Evolutionary conservation across 1,284 basidiomycete genomes (phyloP).

Genomic region (Bjerkandera adusta): DNA sequence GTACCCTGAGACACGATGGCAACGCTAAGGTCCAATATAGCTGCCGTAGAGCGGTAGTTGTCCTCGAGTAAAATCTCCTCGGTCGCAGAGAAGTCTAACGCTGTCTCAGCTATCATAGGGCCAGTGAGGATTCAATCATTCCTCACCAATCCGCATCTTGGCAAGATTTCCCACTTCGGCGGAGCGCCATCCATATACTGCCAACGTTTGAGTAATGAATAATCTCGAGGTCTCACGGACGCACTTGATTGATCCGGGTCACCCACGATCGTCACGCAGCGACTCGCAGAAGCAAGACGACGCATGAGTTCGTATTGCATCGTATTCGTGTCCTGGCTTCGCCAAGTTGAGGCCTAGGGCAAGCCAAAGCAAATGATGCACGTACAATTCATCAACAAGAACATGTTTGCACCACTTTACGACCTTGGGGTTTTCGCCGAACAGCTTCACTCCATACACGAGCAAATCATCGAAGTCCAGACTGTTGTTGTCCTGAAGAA

Average conservation of each 20-base stretch:
- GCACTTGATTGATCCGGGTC: slow-evolving; percentile 91
- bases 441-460: slow-evolving; percentile 74
- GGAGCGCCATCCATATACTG: slow-evolving; percentile 87
- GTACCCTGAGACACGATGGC: slow-evolving; percentile 83
- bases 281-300: slow-evolving; percentile 55
- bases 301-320: slow-evolving; percentile 86
- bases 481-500: slow-evolving; percentile 62
- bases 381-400: slow-evolving; percentile 88
- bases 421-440: slow-evolving; percentile 52
- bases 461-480: slow-evolving; percentile 92
- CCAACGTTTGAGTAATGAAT: not conserved
- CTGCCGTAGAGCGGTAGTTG: slow-evolving; percentile 85
- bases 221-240: slow-evolving; percentile 16
- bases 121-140: not conserved
- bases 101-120: too few relatives aligned
- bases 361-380: slow-evolving; percentile 13
- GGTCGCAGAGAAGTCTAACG: slow-evolving; percentile 69
- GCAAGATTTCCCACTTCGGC: slow-evolving; percentile 80
- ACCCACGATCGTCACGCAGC: slow-evolving; percentile 81
- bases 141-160: slow-evolving; percentile 68
- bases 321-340: slow-evolving; percentile 85
- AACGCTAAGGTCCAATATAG: slow-evolving; percentile 75
- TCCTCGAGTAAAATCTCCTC: slow-evolving; percentile 78
- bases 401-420: slow-evolving; percentile 72
- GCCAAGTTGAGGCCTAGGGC: not conserved